Conservation (phyloP, 108 stramenopile genomes). For the Skeletonema marinoi region DNA sequence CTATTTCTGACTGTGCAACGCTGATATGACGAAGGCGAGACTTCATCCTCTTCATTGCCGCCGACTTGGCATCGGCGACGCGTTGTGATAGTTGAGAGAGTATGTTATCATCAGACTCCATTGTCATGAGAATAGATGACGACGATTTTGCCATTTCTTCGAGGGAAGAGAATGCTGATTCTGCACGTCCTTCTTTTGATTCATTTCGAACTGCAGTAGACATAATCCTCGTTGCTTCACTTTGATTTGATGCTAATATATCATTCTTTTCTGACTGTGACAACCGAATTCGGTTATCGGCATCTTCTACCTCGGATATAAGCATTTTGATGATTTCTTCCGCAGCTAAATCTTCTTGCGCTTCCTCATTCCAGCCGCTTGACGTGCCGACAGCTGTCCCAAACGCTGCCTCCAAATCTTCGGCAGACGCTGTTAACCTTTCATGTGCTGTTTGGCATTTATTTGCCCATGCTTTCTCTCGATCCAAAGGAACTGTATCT, state of each 20-base stretch:
- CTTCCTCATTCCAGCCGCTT: conserved; percentile 63
- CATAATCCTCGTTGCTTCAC: conserved; percentile 68
- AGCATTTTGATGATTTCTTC: conserved; percentile 68
- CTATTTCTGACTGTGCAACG: conserved; percentile 76
- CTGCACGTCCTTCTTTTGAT: conserved; percentile 36
- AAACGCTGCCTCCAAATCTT: conserved; percentile 69
- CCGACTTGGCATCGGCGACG: conserved; percentile 75
- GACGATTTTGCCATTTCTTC: conserved; percentile 72
- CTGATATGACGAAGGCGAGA: conserved; percentile 77
- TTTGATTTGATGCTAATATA: conserved; percentile 63
- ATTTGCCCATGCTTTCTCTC: conserved; percentile 73
- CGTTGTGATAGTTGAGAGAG: conserved; percentile 64
- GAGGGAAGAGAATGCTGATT: conserved; percentile 72
- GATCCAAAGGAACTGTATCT: conserved; percentile 87
- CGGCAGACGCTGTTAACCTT: conserved; percentile 58
- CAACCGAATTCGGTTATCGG: conserved; percentile 54
- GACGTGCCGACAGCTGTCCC: conserved; percentile 54
- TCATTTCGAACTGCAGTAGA: conserved; percentile 53
- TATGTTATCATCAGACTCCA: conserved; percentile 64
- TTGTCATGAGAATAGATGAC: conserved; percentile 63
- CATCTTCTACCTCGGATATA: conserved; percentile 59
- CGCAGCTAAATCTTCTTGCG: conserved; percentile 57
- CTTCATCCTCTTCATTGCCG: conserved; percentile 83
- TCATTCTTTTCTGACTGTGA: conserved; percentile 66
- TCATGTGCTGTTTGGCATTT: conserved; percentile 78